These are phyloP conservation scores for Taiwanofungus camphoratus DNA, from an alignment of 1,284 basidiomycete species.

Conservation along the genomic window DNA sequence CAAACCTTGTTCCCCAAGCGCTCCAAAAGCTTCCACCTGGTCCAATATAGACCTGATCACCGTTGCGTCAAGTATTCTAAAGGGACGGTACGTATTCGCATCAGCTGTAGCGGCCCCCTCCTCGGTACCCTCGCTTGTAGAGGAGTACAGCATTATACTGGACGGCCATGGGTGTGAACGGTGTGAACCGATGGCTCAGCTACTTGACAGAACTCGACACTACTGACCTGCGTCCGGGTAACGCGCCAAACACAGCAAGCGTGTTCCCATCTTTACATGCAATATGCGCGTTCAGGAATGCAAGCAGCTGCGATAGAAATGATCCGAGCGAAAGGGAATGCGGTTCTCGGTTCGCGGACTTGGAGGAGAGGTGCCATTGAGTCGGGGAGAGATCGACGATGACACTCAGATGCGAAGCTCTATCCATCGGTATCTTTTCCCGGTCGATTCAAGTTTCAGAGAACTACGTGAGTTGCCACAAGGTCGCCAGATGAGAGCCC, in stretches of 20 bases:
- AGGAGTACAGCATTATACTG: constrained; percentile 73
- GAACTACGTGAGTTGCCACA: too few species aligned
- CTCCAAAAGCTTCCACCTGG: constrained; percentile 51
- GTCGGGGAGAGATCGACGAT: constrained; percentile 79
- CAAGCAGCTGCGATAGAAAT: constrained; percentile 79
- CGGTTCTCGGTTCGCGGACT: constrained; percentile 31
- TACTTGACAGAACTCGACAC: too few species aligned
- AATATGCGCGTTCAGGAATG: constrained; percentile 91
- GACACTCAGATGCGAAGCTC: constrained; percentile 70
- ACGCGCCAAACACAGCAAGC: constrained; percentile 86
- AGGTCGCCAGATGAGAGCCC: too few species aligned
- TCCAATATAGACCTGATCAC: constrained; percentile 59
- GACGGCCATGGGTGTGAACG: too few species aligned
- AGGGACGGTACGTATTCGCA: constrained; percentile 80
- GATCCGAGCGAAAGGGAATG: constrained; percentile 54
- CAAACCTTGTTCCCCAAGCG: constrained; percentile 46
- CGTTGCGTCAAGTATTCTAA: constrained; percentile 66
- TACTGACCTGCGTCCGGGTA: constrained; percentile 72
- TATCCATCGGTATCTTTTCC: constrained; percentile 33
- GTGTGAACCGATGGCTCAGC: too few species aligned
- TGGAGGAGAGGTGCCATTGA: constrained; percentile 70
- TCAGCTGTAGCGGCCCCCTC: constrained; percentile 44
- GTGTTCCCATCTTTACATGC: constrained; percentile 90
- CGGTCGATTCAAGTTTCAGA: too few species aligned
- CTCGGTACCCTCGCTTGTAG: constrained; percentile 38